Evolutionary conservation across 495 filamentous ascomycete genomes (phyloP).

Genomic region (Acidomyces sp.): DNA sequence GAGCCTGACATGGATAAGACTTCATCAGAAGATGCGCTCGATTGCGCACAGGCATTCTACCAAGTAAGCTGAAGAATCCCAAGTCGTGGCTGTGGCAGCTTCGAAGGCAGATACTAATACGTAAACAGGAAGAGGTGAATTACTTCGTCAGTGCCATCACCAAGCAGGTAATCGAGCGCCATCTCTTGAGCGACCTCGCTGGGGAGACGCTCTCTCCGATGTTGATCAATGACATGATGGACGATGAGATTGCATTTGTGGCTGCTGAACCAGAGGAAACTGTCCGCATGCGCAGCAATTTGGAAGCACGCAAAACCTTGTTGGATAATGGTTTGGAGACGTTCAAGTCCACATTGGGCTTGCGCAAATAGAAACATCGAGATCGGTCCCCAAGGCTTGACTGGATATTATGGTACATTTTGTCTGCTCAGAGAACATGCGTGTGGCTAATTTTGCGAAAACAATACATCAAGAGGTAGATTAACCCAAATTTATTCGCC

Average conservation of each 20-base stretch:
- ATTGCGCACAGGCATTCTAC: conserved; percentile 15
- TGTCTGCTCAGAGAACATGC: too few relatives aligned
- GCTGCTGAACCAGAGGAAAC: conserved; percentile 22
- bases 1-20: conserved; percentile 15
- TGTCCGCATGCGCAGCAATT: conserved; percentile 9
- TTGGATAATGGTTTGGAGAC: conserved; percentile 22
- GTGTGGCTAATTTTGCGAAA: too few relatives aligned
- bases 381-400: too few relatives aligned
- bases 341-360: conserved; percentile 16
- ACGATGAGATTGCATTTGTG: conserved; percentile 22
- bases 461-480: too few relatives aligned
- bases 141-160: conserved; percentile 24
- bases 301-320: conserved; percentile 18
- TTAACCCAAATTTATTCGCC: too few relatives aligned
- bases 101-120: conserved; percentile 7
- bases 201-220: conserved; percentile 21
- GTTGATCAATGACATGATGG: conserved; percentile 19
- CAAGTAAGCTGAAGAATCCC: conserved; percentile 17
- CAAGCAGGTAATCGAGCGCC: conserved; percentile 29
- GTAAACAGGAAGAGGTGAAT: conserved; percentile 22
- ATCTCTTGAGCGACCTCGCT: conserved; percentile 22
- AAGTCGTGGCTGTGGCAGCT: too few relatives aligned
- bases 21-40: conserved; percentile 12
- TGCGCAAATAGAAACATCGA: conserved; percentile 2
- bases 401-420: too few relatives aligned